Evolutionary conservation across 495 filamentous ascomycete genomes (phyloP).

Genomic region (Tuber melanosporum): DNA sequence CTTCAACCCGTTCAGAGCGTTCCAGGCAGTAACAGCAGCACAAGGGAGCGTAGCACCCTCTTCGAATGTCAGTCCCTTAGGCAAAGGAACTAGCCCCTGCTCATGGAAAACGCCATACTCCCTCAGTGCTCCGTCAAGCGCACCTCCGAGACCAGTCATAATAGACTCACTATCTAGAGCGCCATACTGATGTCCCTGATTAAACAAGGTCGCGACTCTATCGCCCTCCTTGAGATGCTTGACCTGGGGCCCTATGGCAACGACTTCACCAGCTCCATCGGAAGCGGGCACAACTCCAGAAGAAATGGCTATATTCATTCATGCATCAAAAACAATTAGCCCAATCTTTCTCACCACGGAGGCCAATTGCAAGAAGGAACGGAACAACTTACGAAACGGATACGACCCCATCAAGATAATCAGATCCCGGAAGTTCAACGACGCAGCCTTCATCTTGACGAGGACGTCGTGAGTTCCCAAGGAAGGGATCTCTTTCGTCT

Average conservation of each 20-base stretch:
- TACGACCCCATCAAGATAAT: constrained; percentile 21
- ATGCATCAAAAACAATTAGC: neutral
- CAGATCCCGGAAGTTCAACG: constrained; percentile 22
- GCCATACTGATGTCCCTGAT: constrained; percentile 27
- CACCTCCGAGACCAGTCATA: constrained; percentile 19
- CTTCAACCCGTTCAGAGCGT: constrained; percentile 42
- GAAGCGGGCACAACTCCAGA: constrained; percentile 5
- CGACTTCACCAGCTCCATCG: constrained; percentile 53
- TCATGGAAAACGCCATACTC: constrained; percentile 37
- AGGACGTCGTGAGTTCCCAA: constrained; percentile 28
- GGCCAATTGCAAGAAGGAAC: neutral
- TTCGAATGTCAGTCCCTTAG: constrained; percentile 23
- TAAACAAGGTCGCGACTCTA: constrained; percentile 36
- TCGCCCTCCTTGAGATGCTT: constrained; percentile 57
- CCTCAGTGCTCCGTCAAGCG: constrained; percentile 29
- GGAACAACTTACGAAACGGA: constrained; percentile 20
- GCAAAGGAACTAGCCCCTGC: constrained; percentile 33
- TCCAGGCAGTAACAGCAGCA: constrained; percentile 44
- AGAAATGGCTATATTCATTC: constrained; percentile 7
- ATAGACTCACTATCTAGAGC: neutral
- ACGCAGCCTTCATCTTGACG: constrained; percentile 22
- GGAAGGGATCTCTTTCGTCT: constrained; percentile 8
- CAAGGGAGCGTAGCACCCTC: constrained; percentile 37
- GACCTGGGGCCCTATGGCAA: constrained; percentile 62
- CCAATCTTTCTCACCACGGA: neutral